These are phyloP conservation scores for Schwanniomyces pseudopolymorphus DNA, from an alignment of 805 yeast genomes.

Conservation along the genomic window DNA sequence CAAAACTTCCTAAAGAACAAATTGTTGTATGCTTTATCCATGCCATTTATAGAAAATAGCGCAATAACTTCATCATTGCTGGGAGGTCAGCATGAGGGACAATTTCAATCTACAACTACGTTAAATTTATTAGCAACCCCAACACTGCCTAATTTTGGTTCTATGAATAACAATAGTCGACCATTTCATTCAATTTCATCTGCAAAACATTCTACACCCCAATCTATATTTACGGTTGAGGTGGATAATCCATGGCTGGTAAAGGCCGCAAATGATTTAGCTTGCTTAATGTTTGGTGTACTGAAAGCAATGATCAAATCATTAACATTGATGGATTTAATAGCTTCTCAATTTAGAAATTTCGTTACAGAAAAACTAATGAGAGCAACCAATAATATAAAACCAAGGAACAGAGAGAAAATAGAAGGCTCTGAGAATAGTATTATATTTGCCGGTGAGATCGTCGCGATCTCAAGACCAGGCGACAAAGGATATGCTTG, in stretches of 20 bases:
- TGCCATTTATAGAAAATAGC: slow-evolving; percentile 56
- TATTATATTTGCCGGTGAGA: slow-evolving; percentile 76
- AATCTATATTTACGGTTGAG: slow-evolving; percentile 82
- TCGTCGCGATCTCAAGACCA: slow-evolving; percentile 73
- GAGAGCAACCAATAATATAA: slow-evolving; percentile 17
- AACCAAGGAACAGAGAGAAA: slow-evolving; percentile 14
- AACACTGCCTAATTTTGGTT: slow-evolving; percentile 6
- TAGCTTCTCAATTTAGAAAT: slow-evolving; percentile 72
- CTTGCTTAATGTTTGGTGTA: slow-evolving; percentile 83
- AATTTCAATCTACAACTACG: slow-evolving; percentile 32
- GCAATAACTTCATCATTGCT: slow-evolving; percentile 24
- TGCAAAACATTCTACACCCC: slow-evolving; percentile 70
- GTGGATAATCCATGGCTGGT: slow-evolving; percentile 74
- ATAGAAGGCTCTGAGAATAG: slow-evolving; percentile 25
- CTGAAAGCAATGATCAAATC: slow-evolving; percentile 61
- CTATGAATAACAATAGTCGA: slow-evolving; percentile 26
- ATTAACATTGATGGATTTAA: slow-evolving; percentile 69
- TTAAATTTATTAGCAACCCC: slow-evolving; percentile 22
- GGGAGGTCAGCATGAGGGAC: slow-evolving; percentile 14
- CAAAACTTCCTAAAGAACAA: slow-evolving; percentile 44
- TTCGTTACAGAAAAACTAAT: slow-evolving; percentile 61
- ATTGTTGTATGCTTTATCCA: slow-evolving; percentile 62
- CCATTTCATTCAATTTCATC: slow-evolving; percentile 66
- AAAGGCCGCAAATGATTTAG: slow-evolving; percentile 84
- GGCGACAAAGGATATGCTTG: slow-evolving; percentile 65